Percentiles rank a stretch among this genome's conserved stretches.
These are phyloP conservation scores for Hypoxylon trugodes DNA, from an alignment of 495 filamentous ascomycete species.

Conservation along the genomic window DNA sequence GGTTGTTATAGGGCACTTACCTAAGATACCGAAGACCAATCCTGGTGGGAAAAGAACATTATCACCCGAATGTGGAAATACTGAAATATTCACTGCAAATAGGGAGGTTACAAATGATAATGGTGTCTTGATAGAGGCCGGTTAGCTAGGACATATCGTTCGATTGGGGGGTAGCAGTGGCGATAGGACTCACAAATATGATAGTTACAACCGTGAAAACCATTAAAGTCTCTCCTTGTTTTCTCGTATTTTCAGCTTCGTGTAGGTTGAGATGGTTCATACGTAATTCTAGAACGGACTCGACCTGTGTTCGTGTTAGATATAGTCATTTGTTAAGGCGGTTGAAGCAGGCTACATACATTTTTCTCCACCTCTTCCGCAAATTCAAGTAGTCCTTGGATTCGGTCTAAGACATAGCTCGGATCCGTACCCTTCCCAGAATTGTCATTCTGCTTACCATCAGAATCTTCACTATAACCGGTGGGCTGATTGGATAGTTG, in stretches of 20 bases:
- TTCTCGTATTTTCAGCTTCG: background rate
- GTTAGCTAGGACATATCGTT: background rate
- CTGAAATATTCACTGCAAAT: background rate
- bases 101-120: conserved; percentile 3
- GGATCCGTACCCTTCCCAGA: background rate
- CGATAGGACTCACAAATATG: conserved; percentile 57
- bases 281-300: background rate
- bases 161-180: background rate
- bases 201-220: conserved; percentile 74
- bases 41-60: background rate
- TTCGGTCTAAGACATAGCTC: background rate
- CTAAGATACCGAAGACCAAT: conserved; percentile 1
- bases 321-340: too few species aligned
- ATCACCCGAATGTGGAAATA: conserved; percentile 5
- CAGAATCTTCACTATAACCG: background rate
- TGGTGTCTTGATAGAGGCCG: background rate
- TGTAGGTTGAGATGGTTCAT: conserved; percentile 2
- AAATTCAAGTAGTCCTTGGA: background rate
- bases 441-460: background rate
- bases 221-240: conserved; percentile 70
- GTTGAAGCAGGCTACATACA: background rate
- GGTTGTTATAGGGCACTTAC: too few species aligned
- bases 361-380: background rate
- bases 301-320: too few species aligned
- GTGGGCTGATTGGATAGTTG: background rate